These are phyloP conservation scores for Candida taoyuanica DNA, from an alignment of 805 yeast species.

Conservation along the genomic window DNA sequence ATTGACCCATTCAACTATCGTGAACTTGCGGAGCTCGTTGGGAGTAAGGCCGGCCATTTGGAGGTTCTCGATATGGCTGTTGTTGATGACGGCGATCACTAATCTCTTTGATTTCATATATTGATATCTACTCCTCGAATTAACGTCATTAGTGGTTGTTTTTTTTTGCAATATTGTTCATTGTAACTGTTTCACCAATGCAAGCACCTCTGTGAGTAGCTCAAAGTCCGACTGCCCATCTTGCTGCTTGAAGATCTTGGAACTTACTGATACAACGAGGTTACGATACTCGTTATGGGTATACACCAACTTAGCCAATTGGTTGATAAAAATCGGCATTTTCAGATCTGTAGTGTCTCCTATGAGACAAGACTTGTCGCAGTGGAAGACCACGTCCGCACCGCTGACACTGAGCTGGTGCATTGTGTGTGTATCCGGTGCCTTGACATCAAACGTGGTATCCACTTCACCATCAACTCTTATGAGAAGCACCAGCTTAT, in stretches of 20 bases:
- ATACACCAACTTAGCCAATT: slow-evolving; percentile 22
- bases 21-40: slow-evolving; percentile 56
- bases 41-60: slow-evolving; percentile 53
- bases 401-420: slow-evolving; percentile 6
- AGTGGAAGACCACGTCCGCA: slow-evolving; percentile 36
- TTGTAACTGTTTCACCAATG: slow-evolving; percentile 10
- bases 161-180: too few species aligned
- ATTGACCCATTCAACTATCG: slow-evolving; percentile 86
- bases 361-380: slow-evolving; percentile 23
- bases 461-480: slow-evolving; percentile 38
- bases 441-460: slow-evolving; percentile 22
- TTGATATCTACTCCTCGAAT: too few species aligned
- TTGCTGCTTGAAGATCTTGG: slow-evolving; percentile 19
- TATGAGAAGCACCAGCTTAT: slow-evolving; percentile 36
- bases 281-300: slow-evolving; percentile 16
- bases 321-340: slow-evolving; percentile 20
- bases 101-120: too few species aligned
- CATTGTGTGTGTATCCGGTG: slow-evolving; percentile 20
- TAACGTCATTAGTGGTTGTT: too few species aligned
- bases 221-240: slow-evolving; percentile 13
- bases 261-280: slow-evolving; percentile 23
- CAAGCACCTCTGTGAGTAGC: slow-evolving; percentile 14
- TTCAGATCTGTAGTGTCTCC: slow-evolving; percentile 19
- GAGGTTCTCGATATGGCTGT: slow-evolving; percentile 91
- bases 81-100: slow-evolving; percentile 49